Evolutionary conservation across 352 stramenopile species (phyloP).

Genomic region (Globisporangium canariense): DNA sequence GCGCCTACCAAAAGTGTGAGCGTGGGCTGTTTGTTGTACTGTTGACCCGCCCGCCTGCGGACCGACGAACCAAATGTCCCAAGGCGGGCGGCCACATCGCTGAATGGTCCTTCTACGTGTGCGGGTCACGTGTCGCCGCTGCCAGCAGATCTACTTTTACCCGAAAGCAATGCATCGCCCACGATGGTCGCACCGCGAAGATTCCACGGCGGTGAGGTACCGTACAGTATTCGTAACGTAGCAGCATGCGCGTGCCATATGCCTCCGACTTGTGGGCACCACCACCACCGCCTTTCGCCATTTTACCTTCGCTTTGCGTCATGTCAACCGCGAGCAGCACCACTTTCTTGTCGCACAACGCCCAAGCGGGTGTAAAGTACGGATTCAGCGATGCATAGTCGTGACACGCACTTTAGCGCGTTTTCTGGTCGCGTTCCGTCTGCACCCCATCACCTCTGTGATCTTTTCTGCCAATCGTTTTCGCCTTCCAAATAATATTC

Average conservation of each 20-base stretch:
- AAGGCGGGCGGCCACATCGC: background rate
- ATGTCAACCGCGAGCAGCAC: background rate
- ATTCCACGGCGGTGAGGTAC: too few relatives aligned
- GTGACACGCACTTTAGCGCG: background rate
- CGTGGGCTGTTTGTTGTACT: background rate
- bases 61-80: background rate
- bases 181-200: too few relatives aligned
- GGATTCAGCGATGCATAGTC: conserved; percentile 1
- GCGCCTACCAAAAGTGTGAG: background rate
- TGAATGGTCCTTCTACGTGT: too few relatives aligned
- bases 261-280: background rate
- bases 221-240: too few relatives aligned
- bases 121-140: too few relatives aligned
- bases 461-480: background rate
- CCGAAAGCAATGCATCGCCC: too few relatives aligned
- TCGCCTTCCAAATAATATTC: background rate
- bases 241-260: background rate
- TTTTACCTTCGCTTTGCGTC: background rate
- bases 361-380: background rate
- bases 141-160: too few relatives aligned
- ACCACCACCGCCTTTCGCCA: background rate
- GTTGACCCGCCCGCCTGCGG: too few relatives aligned
- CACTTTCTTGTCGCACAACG: background rate
- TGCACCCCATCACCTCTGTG: conserved; percentile 1
- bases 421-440: background rate